Evolutionary conservation across 176 grass and related monocot genomes (phyloP).

Genomic region (Tuctoria greenei): DNA sequence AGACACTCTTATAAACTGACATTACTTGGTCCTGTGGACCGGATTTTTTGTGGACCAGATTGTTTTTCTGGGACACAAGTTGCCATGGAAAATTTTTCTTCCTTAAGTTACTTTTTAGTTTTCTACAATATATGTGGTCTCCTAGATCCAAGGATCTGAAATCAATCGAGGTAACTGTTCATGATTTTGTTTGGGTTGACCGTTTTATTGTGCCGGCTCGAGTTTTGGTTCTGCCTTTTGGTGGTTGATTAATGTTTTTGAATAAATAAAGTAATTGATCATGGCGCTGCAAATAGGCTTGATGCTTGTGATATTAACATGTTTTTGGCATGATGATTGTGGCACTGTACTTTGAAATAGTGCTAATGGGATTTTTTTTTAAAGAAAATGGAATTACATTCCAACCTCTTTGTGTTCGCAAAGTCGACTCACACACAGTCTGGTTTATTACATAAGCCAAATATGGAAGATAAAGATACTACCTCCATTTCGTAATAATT

Average conservation of each 20-base stretch:
- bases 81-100: no score
- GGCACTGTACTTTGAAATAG: background rate
- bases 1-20: background rate
- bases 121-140: no score
- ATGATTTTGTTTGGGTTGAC: background rate
- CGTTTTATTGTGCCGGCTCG: background rate
- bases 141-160: conserved; percentile 8
- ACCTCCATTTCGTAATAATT: no score
- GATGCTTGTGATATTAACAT: background rate
- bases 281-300: background rate
- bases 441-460: no score
- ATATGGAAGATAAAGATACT: no score
- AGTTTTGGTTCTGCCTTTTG: background rate
- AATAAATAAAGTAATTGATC: background rate
- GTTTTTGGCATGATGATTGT: background rate
- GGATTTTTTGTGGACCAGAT: no score
- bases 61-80: background rate
- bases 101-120: no score
- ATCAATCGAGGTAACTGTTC: background rate
- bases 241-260: background rate
- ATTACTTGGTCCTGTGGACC: background rate
- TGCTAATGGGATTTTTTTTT: no score
- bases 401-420: no score
- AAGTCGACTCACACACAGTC: background rate
- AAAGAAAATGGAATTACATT: no score